Evolutionary conservation across 2,329 filamentous ascomycete species (phyloP), one percentile per base, ranked within the genome.

Genomic region (Anisogramma anomala): DNA sequence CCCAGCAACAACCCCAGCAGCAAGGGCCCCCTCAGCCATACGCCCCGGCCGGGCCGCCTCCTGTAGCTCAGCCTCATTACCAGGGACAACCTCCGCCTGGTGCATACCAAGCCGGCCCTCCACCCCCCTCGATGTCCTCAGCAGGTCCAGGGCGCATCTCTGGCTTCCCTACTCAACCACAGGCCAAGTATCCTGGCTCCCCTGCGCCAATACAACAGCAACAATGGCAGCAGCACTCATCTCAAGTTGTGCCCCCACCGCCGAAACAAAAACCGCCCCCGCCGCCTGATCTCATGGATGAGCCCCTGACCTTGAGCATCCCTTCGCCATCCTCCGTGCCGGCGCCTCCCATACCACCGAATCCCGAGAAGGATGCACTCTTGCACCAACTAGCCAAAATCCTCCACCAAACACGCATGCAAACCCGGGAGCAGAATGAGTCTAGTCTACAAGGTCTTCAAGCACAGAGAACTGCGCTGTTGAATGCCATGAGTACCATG

Each of bases 291-390:
- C 57, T 74, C 19, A 67, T 79, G 51, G 74, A 78, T 47, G 72
- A 73, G 40, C 72, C 74, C 23, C 58, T 77, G 11, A 68, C 67
- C 8, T 59, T 75, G 18, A 52, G 65, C 13, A 62, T 72, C 10
- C 67, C 73, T 2, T 60, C 66, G 1, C 58, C 64, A 3, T 63
- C 66, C 0, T 64, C 70, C 17, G 57, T 77, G 6, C 71, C 81
- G 5, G 77, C 86, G 1, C 89, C 91, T 0, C 88, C 89, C 0
- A 86, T 95, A 23, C 89, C 91, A 0, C 88, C 87, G 0, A 98
- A 98, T 54, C 91, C 91, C 0, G 86, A 96, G 61, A 95, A 94
- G 58, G 87, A 96, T 59, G 81, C 83, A 15, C 74, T 96, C 13
- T 71, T 94, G 3, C 72, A 74, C 39, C 82, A 87, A 33, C 72